Conservation (phyloP, 2,329 filamentous ascomycete genomes). For the Aspergillus vadensis region DNA sequence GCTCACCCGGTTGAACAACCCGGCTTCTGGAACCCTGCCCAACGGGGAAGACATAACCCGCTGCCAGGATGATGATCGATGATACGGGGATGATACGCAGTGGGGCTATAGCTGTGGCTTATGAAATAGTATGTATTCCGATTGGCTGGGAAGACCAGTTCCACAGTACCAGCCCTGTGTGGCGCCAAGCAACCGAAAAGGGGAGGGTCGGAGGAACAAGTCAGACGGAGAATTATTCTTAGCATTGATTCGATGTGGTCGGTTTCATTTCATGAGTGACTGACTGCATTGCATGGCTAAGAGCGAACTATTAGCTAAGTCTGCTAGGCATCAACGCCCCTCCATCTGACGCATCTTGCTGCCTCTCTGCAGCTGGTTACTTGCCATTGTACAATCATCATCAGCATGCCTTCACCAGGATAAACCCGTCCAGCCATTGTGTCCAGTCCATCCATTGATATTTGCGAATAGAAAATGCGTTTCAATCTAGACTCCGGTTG, state of each 20-base stretch:
- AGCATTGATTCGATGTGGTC: neutral
- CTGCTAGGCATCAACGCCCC: no score
- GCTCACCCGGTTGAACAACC: neutral
- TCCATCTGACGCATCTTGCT: no score
- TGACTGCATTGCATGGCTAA: no score
- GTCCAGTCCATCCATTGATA: neutral
- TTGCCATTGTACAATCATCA: no score
- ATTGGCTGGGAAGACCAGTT: neutral
- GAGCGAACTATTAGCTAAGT: no score
- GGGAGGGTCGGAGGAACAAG: neutral
- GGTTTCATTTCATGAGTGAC: neutral
- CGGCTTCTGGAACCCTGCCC: neutral
- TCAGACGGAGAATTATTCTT: conserved; percentile 2
- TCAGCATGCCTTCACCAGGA: no score
- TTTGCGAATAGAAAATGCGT: neutral
- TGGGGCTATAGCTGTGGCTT: neutral
- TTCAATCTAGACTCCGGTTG: neutral
- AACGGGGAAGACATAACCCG: neutral
- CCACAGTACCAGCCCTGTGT: conserved; percentile 9
- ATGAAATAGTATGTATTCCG: neutral
- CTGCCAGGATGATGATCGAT: neutral
- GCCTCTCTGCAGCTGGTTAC: no score
- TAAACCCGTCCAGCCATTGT: no score
- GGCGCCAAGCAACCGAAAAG: conserved; percentile 5
- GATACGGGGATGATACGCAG: neutral